These are phyloP conservation scores for Schrenkiella parvula DNA, from an alignment of 345 rosid genomes.

Conservation along the genomic window DNA sequence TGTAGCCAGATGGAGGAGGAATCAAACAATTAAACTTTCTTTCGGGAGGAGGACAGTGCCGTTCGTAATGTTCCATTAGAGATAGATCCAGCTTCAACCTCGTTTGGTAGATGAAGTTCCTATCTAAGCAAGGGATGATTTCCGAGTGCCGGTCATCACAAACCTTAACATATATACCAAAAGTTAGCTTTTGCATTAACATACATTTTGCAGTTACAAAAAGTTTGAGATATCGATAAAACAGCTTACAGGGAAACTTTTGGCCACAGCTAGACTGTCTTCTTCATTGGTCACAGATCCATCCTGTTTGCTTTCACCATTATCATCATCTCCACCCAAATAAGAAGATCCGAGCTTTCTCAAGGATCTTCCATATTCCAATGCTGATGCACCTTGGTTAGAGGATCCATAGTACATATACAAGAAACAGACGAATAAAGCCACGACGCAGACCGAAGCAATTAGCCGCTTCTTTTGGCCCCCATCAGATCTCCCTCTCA, in stretches of 20 bases:
- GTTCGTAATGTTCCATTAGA: conserved; percentile 97
- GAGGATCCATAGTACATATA: conserved; percentile 71
- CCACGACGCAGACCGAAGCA: conserved; percentile 47
- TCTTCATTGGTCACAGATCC: conserved; percentile 43
- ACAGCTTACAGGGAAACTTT: conserved; percentile 86
- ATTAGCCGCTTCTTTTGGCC: conserved; percentile 79
- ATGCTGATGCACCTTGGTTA: conserved; percentile 56
- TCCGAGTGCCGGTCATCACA: conserved; percentile 97
- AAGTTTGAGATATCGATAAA: background rate
- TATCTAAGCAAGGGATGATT: conserved; percentile 91
- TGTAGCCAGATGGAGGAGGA: conserved; percentile 96
- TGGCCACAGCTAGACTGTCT: conserved; percentile 41
- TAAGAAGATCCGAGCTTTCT: conserved; percentile 64
- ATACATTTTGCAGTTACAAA: background rate
- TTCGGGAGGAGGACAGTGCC: conserved; percentile 96
- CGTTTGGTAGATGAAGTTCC: conserved; percentile 84
- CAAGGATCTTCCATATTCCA: conserved; percentile 62
- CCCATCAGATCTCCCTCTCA: conserved; percentile 94
- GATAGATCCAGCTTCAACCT: conserved; percentile 93
- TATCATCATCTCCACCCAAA: conserved; percentile 80
- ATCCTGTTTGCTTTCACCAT: conserved; percentile 51
- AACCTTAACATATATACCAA: conserved; percentile 47
- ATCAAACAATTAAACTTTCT: conserved; percentile 91
- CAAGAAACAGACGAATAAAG: conserved; percentile 61
- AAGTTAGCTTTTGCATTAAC: conserved; percentile 6